A percentile compares a stretch with the other conserved stretches of the same genome.
Evolutionary conservation across 2,329 filamentous ascomycete species (phyloP).

Genomic region (Zasmidium angulare): DNA sequence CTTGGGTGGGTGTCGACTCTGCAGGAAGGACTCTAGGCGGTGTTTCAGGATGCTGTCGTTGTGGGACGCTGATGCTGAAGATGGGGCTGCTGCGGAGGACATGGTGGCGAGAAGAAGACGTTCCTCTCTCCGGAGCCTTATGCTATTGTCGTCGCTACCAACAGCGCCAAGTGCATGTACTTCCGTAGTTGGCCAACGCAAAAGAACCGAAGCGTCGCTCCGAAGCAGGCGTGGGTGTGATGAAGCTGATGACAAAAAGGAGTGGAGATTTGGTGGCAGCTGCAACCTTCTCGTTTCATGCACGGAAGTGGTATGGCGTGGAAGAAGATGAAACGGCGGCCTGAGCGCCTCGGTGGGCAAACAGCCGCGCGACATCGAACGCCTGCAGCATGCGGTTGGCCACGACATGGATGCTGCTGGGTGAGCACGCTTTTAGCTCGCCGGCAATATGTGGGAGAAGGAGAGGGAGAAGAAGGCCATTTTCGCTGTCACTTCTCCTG

Average conservation of each 20-base stretch:
- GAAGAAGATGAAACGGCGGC: constrained; percentile 16
- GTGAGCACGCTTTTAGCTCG: too few relatives aligned
- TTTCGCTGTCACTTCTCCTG: too few relatives aligned
- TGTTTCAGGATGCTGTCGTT: constrained; percentile 18
- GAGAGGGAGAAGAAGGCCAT: too few relatives aligned
- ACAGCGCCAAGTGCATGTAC: background rate
- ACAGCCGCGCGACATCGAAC: background rate
- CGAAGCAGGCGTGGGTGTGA: too few relatives aligned
- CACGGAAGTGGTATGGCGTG: constrained; percentile 5
- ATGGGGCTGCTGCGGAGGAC: background rate
- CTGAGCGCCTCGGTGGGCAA: constrained; percentile 11
- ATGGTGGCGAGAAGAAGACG: background rate
- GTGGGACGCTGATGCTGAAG: too few relatives aligned
- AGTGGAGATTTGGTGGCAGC: constrained; percentile 2
- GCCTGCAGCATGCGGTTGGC: background rate
- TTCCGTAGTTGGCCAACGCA: background rate
- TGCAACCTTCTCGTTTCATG: constrained; percentile 1
- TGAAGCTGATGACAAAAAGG: too few relatives aligned
- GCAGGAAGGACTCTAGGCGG: constrained; percentile 25
- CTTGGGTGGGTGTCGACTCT: constrained; percentile 42
- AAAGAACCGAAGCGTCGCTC: too few relatives aligned
- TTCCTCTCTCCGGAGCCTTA: background rate
- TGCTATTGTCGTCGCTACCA: background rate
- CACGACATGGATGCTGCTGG: background rate
- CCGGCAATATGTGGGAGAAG: too few relatives aligned